Percentiles rank a stretch among this genome's conserved stretches.
Evolutionary conservation across 305 asterid species (phyloP).

Genomic region (Fraxinus dipetala): DNA sequence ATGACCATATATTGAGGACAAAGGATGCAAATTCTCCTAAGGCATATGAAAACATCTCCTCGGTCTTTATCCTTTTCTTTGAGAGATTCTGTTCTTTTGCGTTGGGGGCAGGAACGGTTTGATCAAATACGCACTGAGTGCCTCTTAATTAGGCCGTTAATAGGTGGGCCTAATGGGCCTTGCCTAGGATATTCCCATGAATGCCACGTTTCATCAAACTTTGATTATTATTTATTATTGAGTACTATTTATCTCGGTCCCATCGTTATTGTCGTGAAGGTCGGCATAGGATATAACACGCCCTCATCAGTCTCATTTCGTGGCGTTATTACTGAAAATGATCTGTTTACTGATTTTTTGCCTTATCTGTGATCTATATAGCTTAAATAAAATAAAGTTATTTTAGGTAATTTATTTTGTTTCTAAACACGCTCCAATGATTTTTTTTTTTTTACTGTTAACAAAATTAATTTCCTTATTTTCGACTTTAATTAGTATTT

Average conservation of each 20-base stretch:
- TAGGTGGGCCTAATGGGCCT: slow-evolving; percentile 22
- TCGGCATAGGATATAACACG: neutral
- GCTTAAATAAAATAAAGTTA: neutral
- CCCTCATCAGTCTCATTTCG: neutral
- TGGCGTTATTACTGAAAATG: neutral
- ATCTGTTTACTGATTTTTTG: neutral
- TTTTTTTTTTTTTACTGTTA: too few relatives aligned
- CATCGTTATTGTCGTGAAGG: neutral
- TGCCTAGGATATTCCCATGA: slow-evolving; percentile 12
- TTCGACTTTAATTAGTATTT: too few relatives aligned
- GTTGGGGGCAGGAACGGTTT: neutral
- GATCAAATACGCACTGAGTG: neutral
- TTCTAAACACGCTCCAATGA: neutral
- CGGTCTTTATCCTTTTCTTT: neutral
- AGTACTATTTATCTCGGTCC: neutral
- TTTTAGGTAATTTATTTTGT: neutral
- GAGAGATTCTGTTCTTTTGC: neutral
- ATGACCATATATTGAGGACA: neutral
- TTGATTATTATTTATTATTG: neutral
- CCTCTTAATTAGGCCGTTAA: neutral
- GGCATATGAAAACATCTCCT: neutral
- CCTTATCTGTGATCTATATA: neutral
- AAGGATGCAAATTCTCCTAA: neutral
- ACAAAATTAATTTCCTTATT: neutral
- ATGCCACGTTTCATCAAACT: slow-evolving; percentile 22